Evolutionary conservation across 352 stramenopile species (phyloP).

Genomic region (Phytopythium litorale): DNA sequence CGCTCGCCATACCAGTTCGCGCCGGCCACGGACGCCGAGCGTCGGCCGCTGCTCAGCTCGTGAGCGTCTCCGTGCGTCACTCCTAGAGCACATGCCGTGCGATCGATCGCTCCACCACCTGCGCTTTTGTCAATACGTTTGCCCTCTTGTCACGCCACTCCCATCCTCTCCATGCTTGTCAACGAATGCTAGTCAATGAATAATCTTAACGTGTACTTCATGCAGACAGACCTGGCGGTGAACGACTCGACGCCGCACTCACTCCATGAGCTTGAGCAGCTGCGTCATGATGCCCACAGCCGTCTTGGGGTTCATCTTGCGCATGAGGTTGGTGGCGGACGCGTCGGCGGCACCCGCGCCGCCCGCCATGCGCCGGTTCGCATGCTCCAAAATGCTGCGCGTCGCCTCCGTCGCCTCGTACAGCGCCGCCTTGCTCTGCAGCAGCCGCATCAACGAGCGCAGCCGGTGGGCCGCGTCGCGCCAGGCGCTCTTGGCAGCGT

Average conservation of each 20-base stretch:
- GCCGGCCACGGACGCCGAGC: conserved; percentile 44
- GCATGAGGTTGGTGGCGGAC: conserved; percentile 35
- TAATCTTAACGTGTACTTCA: neutral
- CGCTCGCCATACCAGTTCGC: conserved; percentile 37
- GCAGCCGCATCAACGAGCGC: conserved; percentile 38
- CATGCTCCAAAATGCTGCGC: conserved; percentile 2
- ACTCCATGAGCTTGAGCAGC: conserved; percentile 40
- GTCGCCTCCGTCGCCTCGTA: conserved; percentile 40
- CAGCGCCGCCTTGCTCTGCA: conserved; percentile 57
- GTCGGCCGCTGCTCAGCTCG: conserved; percentile 58
- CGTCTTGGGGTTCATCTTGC: conserved; percentile 67
- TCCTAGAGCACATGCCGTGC: neutral
- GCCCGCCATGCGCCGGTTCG: neutral
- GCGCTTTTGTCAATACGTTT: neutral
- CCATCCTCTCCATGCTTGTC: neutral
- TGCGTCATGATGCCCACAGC: conserved; percentile 49
- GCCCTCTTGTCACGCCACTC: neutral
- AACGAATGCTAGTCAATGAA: neutral
- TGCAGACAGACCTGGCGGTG: neutral
- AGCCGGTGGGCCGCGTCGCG: conserved; percentile 52
- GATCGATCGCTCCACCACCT: neutral
- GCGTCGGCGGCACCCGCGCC: conserved; percentile 16
- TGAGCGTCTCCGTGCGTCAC: conserved; percentile 11
- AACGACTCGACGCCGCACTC: neutral
- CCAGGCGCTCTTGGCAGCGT: conserved; percentile 32